These are phyloP conservation scores for Penstemon barbatus DNA, from an alignment of 257 asterid genomes.

Conservation along the genomic window DNA sequence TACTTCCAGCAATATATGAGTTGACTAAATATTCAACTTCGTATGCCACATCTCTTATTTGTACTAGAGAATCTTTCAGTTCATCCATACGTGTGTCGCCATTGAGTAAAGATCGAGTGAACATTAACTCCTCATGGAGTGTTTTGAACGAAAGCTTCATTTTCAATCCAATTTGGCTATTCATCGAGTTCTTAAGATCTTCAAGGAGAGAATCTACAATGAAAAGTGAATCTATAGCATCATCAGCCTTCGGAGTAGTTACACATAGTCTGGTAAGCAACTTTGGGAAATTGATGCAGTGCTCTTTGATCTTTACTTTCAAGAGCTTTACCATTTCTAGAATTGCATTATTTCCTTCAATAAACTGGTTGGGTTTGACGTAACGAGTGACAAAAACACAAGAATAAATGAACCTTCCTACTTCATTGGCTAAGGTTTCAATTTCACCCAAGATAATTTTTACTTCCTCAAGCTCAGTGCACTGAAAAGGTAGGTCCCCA, in stretches of 20 bases:
- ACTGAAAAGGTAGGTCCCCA: constrained; percentile 1
- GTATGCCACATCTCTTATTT: too few relatives aligned
- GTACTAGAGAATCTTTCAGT: not conserved
- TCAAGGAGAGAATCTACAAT: not conserved
- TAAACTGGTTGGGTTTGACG: not conserved
- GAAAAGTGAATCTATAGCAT: not conserved
- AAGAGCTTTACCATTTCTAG: not conserved
- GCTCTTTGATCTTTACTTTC: too few relatives aligned
- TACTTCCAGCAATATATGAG: not conserved
- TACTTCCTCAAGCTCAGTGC: not conserved
- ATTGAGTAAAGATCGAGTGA: too few relatives aligned
- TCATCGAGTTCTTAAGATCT: not conserved
- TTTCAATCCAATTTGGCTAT: not conserved
- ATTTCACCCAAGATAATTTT: not conserved
- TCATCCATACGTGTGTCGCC: not conserved
- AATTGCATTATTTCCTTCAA: not conserved
- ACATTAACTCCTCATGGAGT: too few relatives aligned
- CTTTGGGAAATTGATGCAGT: too few relatives aligned
- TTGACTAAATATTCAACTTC: not conserved
- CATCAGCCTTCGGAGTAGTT: too few relatives aligned
- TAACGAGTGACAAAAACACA: not conserved
- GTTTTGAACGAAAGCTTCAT: too few relatives aligned
- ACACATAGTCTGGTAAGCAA: too few relatives aligned
- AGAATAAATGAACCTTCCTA: not conserved
- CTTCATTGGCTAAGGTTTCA: not conserved